Base-by-base conservation (phyloP, 345 rosid species). In the Hirschfeldia incana region DNA sequence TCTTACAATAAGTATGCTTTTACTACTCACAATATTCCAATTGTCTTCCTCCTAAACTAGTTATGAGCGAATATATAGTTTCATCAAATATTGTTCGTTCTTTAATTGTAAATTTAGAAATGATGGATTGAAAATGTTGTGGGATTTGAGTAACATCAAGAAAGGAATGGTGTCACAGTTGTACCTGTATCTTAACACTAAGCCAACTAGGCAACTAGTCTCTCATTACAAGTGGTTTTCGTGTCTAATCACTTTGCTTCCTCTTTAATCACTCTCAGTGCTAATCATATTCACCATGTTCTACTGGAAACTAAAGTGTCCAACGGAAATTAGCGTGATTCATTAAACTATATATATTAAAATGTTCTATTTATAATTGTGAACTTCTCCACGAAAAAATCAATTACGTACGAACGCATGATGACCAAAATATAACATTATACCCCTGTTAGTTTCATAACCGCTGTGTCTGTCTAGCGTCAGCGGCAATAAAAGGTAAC, bases 161-260 rank as follows among this genome's bases (percentile, higher is more conserved):
- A 78, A 72, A 78, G 82, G 82, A 73, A 73, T 42, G 62, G 53
- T 66, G 76, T 72, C 76, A 58, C 73, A 32, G 11, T 67, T 66
- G 67, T 64, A 78, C 16, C 69, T 69, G 57, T 51, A 55, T 65
- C 73, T 65, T 67, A 2, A 44, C 76, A 65, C 67, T 72, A 59
- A 32, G 58, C 72, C 21, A 21, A 0, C 39, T 57, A 69, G 77
- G 59, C 82, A 79, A 67, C 82, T 33, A 73, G 64, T 46, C 78
- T 67, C 72, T 71, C 39, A 58, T 65, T 59, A 4, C 73, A 79
- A 73, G 69, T 67, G 70, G 65, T 8, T 79, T 78, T 27, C 13
- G 75, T 68, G 82, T 74, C 75, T 79, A 79, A 67, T 79, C 75
- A 79, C 70, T 73, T 79, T 73, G 82, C 74, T 74, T 67, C 33